phyloP scores from a whole-genome alignment of 2,329 filamentous ascomycete species.

The Colletotrichum eremochloae region DNA sequence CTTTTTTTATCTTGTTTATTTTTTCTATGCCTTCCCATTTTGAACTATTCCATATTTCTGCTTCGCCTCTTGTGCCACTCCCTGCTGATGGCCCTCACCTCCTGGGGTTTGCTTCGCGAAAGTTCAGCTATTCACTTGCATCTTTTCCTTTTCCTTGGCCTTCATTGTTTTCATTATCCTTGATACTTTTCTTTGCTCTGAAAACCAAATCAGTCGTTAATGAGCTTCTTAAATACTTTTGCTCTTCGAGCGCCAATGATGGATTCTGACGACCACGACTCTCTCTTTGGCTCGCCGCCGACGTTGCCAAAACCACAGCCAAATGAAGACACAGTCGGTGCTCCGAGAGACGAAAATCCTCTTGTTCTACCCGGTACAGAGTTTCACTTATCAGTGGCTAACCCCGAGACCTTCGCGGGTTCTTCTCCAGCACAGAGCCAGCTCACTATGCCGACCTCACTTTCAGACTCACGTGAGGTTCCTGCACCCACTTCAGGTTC shows the following conservation, averaged over 20 bases:
- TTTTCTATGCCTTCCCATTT: too few relatives aligned
- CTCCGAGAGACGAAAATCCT: background rate
- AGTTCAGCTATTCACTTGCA: background rate
- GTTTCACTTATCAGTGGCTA: background rate
- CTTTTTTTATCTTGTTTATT: too few relatives aligned
- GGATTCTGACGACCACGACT: background rate
- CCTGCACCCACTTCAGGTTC: too few relatives aligned
- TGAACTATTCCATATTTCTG: too few relatives aligned
- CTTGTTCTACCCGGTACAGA: background rate
- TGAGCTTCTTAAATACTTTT: too few relatives aligned
- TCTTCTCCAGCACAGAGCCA: background rate
- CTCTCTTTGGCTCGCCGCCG: background rate
- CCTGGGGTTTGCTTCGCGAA: background rate
- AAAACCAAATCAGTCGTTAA: background rate
- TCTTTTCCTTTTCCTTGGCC: background rate
- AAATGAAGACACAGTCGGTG: too few relatives aligned
- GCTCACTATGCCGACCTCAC: background rate
- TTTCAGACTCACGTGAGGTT: background rate
- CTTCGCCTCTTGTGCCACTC: too few relatives aligned
- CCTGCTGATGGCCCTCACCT: too few relatives aligned
- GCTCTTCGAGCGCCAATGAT: background rate
- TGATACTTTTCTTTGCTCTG: background rate
- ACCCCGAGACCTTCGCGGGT: too few relatives aligned
- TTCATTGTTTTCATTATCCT: background rate
- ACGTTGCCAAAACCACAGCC: background rate